These are phyloP conservation scores for Acacia acuminata DNA, from an alignment of 306 rosid species.

Conservation along the genomic window DNA sequence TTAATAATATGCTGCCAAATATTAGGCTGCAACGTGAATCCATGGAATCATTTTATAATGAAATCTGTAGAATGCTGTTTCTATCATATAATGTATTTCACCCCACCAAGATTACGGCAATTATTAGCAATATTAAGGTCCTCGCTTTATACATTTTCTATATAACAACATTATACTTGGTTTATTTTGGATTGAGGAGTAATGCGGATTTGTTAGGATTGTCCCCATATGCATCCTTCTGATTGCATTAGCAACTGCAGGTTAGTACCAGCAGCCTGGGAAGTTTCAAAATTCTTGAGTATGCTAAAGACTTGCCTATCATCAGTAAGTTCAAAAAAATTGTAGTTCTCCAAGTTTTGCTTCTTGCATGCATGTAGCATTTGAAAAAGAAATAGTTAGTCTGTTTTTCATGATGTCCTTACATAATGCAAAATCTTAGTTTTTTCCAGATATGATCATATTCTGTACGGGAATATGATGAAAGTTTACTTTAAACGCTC, in stretches of 20 bases:
- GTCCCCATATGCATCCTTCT: constrained; percentile 16
- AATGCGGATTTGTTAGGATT: background rate
- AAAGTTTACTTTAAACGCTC: constrained; percentile 21
- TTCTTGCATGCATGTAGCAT: background rate
- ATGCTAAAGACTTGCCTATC: constrained; percentile 80
- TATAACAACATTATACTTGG: constrained; percentile 30
- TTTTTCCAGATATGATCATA: constrained; percentile 9
- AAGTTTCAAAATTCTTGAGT: constrained; percentile 73
- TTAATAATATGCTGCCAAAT: background rate
- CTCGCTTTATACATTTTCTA: no score
- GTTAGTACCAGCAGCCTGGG: constrained; percentile 53
- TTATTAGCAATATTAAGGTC: background rate
- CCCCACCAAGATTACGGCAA: background rate
- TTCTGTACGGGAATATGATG: constrained; percentile 9
- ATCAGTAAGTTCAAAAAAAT: constrained; percentile 62
- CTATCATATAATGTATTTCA: background rate
- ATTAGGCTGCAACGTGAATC: background rate
- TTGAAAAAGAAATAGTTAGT: background rate
- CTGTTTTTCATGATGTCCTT: background rate
- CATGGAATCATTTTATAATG: background rate
- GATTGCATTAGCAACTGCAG: constrained; percentile 45
- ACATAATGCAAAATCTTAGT: background rate
- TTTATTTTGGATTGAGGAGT: background rate
- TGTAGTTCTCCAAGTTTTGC: constrained; percentile 7
- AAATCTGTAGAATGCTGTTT: constrained; percentile 2